These are phyloP conservation scores for Firmiana major DNA, from an alignment of 345 rosid species.

Conservation along the genomic window DNA sequence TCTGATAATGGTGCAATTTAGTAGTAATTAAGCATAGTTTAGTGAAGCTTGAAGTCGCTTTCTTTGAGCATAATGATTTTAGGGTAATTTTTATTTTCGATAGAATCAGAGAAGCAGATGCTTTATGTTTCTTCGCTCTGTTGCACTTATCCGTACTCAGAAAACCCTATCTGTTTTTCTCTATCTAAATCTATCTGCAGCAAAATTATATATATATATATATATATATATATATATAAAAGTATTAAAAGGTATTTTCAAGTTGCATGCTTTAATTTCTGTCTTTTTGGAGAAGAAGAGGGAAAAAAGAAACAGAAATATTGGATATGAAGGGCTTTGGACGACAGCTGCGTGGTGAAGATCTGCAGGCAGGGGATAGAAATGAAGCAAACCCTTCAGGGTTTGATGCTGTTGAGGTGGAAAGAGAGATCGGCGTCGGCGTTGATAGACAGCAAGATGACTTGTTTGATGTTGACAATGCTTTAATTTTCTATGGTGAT, in stretches of 20 bases:
- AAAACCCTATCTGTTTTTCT: slow-evolving; percentile 14
- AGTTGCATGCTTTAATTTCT: not conserved
- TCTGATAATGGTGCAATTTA: not conserved
- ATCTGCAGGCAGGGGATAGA: slow-evolving; percentile 22
- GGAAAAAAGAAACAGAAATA: not conserved
- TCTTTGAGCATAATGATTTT: slow-evolving; percentile 18
- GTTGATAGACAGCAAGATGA: slow-evolving; percentile 41
- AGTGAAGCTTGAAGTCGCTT: slow-evolving; percentile 14
- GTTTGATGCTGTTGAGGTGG: slow-evolving; percentile 33
- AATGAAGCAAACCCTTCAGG: slow-evolving; percentile 17
- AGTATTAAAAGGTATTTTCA: not conserved
- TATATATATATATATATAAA: no score
- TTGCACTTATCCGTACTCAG: slow-evolving; percentile 45
- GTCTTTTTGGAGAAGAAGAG: not conserved
- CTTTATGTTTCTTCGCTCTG: slow-evolving; percentile 46
- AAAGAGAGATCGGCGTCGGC: slow-evolving; percentile 67
- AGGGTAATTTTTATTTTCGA: slow-evolving; percentile 16
- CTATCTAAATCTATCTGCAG: not conserved
- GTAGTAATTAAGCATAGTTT: not conserved
- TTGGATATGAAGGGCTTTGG: slow-evolving; percentile 25
- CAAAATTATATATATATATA: no score
- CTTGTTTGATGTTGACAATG: slow-evolving; percentile 46
- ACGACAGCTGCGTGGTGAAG: slow-evolving; percentile 30
- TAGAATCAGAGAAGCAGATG: slow-evolving; percentile 23
- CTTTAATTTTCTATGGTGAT: slow-evolving; percentile 58